Evolutionary conservation across 2,329 filamentous ascomycete genomes (phyloP).

Genomic region (Colletotrichum melonis): DNA sequence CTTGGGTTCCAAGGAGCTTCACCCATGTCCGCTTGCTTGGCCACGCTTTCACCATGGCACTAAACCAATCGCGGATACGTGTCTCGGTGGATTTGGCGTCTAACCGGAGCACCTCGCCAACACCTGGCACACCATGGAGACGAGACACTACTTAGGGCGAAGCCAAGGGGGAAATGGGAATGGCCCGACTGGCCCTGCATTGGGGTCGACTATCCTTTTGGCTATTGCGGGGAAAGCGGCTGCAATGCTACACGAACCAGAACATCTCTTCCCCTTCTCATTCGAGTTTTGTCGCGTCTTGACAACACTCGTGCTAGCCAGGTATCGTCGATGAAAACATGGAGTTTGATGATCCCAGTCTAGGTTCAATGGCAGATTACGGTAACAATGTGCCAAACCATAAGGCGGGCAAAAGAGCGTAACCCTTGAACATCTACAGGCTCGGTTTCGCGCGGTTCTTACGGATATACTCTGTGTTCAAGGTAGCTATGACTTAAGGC

Average conservation of each 20-base stretch:
- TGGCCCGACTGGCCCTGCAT: constrained; percentile 25
- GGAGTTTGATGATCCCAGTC: not conserved
- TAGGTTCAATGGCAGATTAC: not conserved
- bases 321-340: not conserved
- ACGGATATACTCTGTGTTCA: too few species aligned
- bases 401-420: not conserved
- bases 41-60: not conserved
- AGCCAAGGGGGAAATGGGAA: constrained; percentile 6
- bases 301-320: not conserved
- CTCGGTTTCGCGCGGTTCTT: not conserved
- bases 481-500: not conserved
- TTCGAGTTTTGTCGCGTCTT: not conserved
- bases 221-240: constrained; percentile 15
- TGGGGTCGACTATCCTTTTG: not conserved
- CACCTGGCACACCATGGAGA: not conserved
- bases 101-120: not conserved
- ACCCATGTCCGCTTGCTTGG: constrained; percentile 13
- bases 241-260: not conserved
- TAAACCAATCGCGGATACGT: constrained; percentile 15
- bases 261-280: not conserved
- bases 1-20: constrained; percentile 22
- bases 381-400: not conserved
- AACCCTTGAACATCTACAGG: not conserved
- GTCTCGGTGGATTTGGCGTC: not conserved
- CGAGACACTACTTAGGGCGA: not conserved